These are phyloP conservation scores for Trametes versicolor DNA, from an alignment of 1,284 basidiomycete species.

Conservation along the genomic window DNA sequence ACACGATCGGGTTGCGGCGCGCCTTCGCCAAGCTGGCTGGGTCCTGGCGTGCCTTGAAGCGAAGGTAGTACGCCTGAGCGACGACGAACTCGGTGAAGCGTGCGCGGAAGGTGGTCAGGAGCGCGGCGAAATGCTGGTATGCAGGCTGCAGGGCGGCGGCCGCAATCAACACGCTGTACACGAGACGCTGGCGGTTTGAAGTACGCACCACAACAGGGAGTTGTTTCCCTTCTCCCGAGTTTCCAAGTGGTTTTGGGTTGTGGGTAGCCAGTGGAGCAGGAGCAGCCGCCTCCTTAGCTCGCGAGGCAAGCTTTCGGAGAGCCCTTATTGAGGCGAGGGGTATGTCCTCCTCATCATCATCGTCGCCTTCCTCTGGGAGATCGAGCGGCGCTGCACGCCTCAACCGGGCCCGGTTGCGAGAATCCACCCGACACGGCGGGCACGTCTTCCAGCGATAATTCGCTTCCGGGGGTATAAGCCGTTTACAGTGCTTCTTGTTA, in stretches of 20 bases:
- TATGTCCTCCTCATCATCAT: conserved; percentile 11
- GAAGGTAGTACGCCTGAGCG: conserved; percentile 52
- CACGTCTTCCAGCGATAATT: conserved; percentile 52
- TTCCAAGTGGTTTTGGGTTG: neutral
- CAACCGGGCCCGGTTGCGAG: conserved; percentile 24
- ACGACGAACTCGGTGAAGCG: conserved; percentile 52
- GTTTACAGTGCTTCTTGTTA: conserved; percentile 45
- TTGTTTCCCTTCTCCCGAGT: neutral
- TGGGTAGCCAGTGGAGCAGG: too few species aligned
- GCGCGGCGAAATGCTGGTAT: conserved; percentile 49
- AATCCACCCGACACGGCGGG: conserved; percentile 41
- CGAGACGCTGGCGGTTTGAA: too few species aligned
- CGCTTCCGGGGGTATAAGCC: conserved; percentile 46
- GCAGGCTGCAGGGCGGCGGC: conserved; percentile 41
- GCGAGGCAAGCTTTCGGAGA: neutral
- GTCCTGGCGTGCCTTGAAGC: conserved; percentile 40
- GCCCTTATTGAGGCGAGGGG: neutral
- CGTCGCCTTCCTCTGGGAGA: conserved; percentile 4
- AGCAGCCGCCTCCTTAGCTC: neutral
- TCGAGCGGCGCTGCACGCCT: neutral
- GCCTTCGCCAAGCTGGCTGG: conserved; percentile 19
- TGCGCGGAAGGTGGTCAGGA: conserved; percentile 49
- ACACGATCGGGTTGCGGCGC: conserved; percentile 40
- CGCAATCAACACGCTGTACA: too few species aligned
- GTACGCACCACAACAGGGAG: conserved; percentile 25